phyloP scores from a whole-genome alignment of 164 flowering plant genomes.

The Litsea cubeba region DNA sequence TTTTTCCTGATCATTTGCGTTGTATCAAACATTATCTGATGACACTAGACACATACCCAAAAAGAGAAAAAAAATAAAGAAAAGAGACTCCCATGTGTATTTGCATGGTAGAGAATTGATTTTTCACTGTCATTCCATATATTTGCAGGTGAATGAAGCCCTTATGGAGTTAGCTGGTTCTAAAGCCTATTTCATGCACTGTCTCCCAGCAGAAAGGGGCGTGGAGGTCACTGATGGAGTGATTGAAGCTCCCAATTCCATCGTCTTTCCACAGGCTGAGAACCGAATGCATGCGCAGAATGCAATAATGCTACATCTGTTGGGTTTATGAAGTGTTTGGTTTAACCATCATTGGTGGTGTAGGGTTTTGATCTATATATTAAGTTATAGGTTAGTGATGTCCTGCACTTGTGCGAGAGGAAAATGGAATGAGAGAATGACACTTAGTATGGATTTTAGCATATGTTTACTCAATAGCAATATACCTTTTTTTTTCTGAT shows the following conservation, averaged over 20 bases:
- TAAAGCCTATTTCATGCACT: constrained; percentile 88
- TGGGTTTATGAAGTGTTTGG: background rate
- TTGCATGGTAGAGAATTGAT: too few relatives aligned
- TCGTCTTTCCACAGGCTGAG: constrained; percentile 95
- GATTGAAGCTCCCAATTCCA: constrained; percentile 82
- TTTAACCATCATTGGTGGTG: background rate
- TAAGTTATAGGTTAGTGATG: background rate
- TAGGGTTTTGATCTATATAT: background rate
- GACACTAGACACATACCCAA: too few relatives aligned
- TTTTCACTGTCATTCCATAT: too few relatives aligned
- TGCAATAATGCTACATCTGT: constrained; percentile 80
- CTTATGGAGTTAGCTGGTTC: constrained; percentile 86
- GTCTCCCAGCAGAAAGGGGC: constrained; percentile 91
- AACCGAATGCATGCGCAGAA: constrained; percentile 97
- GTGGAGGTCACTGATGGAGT: constrained; percentile 86
- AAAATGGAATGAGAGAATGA: background rate
- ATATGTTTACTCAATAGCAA: too few relatives aligned
- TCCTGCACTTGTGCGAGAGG: background rate
- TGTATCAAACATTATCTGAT: too few relatives aligned
- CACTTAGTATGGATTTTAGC: background rate
- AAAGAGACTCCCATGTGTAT: too few relatives aligned
- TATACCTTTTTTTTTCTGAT: too few relatives aligned
- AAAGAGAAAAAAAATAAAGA: too few relatives aligned
- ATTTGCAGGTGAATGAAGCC: constrained; percentile 69
- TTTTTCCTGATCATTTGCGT: too few relatives aligned